phyloP scores from a whole-genome alignment of 192 early-diverging fungal species.

The Rhizoclosmatium sp. region DNA sequence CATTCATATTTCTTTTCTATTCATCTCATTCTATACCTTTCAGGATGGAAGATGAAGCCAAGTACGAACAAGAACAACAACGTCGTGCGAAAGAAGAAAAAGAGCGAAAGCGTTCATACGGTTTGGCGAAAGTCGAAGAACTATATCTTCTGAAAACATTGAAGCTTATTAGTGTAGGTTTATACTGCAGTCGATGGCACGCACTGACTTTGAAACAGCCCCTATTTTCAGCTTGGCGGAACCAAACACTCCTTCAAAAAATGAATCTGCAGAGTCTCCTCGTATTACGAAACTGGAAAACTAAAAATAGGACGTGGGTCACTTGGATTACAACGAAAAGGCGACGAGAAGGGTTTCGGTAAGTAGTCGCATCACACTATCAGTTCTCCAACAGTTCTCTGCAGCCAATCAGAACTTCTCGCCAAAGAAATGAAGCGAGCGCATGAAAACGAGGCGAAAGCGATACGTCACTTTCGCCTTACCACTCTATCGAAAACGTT shows the following conservation, averaged over 20 bases:
- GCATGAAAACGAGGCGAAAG: conserved; percentile 22
- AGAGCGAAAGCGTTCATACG: conserved; percentile 11
- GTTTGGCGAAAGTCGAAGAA: conserved; percentile 21
- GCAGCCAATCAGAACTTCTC: conserved; percentile 9
- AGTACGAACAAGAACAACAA: conserved; percentile 7
- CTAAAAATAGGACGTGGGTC: conserved; percentile 15
- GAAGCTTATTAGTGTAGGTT: conserved; percentile 16
- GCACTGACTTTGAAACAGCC: neutral
- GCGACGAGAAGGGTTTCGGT: conserved; percentile 18
- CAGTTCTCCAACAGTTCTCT: neutral
- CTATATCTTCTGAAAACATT: conserved; percentile 14
- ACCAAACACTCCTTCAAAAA: conserved; percentile 9
- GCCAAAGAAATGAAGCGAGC: neutral
- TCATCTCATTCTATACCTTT: neutral
- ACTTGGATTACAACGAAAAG: conserved; percentile 3
- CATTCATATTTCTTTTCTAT: neutral
- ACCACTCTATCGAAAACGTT: conserved; percentile 11
- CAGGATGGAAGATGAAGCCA: conserved; percentile 14
- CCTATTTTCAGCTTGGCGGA: conserved; percentile 26
- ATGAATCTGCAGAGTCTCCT: conserved; percentile 8
- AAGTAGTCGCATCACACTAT: neutral
- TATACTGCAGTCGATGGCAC: neutral
- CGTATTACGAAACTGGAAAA: conserved; percentile 15
- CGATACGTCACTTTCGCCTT: conserved; percentile 1
- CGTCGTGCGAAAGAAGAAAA: neutral